A percentile compares a stretch with the other conserved stretches of the same genome.
These are phyloP conservation scores for Aspergillus cavernicola DNA, from an alignment of 495 filamentous ascomycete species.

Conservation along the genomic window DNA sequence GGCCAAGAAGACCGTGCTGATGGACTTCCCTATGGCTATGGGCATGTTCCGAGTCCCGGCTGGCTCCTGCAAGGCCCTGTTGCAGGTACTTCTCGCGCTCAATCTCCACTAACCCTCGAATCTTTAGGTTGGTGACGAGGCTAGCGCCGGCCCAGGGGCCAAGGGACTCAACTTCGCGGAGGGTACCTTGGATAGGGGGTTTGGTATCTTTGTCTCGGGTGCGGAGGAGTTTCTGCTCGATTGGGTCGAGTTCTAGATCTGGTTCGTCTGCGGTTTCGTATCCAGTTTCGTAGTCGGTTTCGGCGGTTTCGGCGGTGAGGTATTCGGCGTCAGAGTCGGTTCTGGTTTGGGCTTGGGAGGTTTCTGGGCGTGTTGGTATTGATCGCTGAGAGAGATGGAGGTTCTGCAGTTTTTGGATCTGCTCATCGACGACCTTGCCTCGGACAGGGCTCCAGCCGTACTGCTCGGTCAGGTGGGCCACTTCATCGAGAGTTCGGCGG, in stretches of 20 bases:
- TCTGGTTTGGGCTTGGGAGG: conserved; percentile 10
- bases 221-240: conserved; percentile 58
- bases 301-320: not conserved
- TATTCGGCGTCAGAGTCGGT: not conserved
- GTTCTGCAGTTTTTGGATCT: conserved; percentile 48
- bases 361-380: not conserved
- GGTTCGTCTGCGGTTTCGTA: conserved; percentile 44
- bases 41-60: conserved; percentile 51
- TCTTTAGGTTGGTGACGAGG: conserved; percentile 70
- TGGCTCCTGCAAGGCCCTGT: conserved; percentile 70
- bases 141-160: conserved; percentile 90
- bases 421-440: conserved; percentile 57
- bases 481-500: conserved; percentile 71
- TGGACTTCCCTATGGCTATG: not conserved
- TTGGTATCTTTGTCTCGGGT: conserved; percentile 43
- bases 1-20: conserved; percentile 34
- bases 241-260: conserved; percentile 57
- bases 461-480: conserved; percentile 56
- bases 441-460: conserved; percentile 74
- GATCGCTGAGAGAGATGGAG: conserved; percentile 32
- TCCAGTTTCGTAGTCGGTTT: conserved; percentile 14
- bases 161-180: conserved; percentile 76
- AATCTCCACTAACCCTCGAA: conserved; percentile 74
- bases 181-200: conserved; percentile 49
- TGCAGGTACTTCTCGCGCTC: conserved; percentile 82